Evolutionary conservation across 176 grass and related monocot species (phyloP).

Genomic region (Microstegium vimineum): DNA sequence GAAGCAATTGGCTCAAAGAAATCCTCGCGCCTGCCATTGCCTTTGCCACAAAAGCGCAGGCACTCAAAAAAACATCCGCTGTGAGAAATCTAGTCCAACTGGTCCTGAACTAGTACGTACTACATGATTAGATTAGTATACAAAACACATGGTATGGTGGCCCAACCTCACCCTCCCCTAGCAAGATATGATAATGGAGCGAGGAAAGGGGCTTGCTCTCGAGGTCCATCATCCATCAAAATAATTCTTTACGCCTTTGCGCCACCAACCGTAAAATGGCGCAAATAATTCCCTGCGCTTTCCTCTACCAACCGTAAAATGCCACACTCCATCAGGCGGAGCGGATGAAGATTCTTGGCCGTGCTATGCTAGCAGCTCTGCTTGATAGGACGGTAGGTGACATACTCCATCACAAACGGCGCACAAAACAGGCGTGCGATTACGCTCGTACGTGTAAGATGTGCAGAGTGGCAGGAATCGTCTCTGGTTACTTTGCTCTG

Average conservation of each 20-base stretch:
- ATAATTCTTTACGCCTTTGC: not conserved
- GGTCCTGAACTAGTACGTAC: not conserved
- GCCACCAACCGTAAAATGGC: not conserved
- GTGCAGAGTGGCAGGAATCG: not conserved
- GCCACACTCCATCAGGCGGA: too few species aligned
- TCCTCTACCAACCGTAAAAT: slow-evolving; percentile 6
- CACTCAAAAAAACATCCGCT: not conserved
- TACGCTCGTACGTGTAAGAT: not conserved
- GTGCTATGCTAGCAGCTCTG: not conserved
- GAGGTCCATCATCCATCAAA: too few species aligned
- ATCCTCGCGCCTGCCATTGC: too few species aligned
- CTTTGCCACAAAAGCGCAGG: not conserved
- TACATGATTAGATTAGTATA: not conserved
- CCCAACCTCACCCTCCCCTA: not conserved
- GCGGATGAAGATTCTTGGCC: not conserved
- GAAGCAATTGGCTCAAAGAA: too few species aligned
- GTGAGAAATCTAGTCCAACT: not conserved
- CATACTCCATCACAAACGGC: not conserved
- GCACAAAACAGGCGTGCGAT: not conserved
- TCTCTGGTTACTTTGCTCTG: not conserved
- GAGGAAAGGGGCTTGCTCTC: too few species aligned
- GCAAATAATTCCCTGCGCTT: not conserved
- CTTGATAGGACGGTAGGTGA: slow-evolving; percentile 7
- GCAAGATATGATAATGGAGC: too few species aligned
- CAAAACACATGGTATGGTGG: not conserved